phyloP scores from a whole-genome alignment of 441 rosid genomes.

The Erysimum cheiri region DNA sequence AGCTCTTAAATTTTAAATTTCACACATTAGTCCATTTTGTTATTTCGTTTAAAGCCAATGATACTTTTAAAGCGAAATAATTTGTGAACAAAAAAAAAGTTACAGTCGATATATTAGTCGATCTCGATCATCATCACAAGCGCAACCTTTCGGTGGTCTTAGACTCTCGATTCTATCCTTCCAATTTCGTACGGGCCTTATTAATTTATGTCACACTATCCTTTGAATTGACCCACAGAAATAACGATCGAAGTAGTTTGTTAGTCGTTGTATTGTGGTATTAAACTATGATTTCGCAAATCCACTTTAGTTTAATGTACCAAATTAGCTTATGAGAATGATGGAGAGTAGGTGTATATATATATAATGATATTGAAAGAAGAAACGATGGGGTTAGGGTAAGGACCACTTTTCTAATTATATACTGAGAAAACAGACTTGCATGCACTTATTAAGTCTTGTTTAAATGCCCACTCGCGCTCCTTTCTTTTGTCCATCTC shows the following conservation, averaged over 20 bases:
- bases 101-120: not conserved
- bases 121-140: constrained; percentile 15
- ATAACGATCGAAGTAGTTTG: constrained; percentile 17
- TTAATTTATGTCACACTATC: not conserved
- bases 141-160: not conserved
- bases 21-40: not conserved
- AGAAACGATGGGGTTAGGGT: constrained; percentile 35
- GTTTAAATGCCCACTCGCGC: constrained; percentile 40
- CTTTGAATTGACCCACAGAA: not conserved
- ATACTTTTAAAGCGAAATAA: not conserved
- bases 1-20: not conserved
- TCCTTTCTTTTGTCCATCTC: constrained; percentile 33
- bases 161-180: not conserved
- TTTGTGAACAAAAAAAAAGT: not conserved
- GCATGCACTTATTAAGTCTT: constrained; percentile 26
- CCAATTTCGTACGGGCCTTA: not conserved
- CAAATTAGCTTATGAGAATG: constrained; percentile 39
- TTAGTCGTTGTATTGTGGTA: constrained; percentile 31
- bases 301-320: constrained; percentile 31
- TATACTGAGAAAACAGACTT: constrained; percentile 34
- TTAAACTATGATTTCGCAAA: constrained; percentile 27
- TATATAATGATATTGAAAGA: constrained; percentile 38
- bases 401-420: constrained; percentile 45
- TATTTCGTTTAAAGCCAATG: not conserved
- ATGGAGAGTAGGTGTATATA: constrained; percentile 36